A percentile compares a stretch with the other conserved stretches of the same genome.
These are phyloP conservation scores for Aureobasidium subglaciale DNA, from an alignment of 2,329 filamentous ascomycete species.

Conservation along the genomic window DNA sequence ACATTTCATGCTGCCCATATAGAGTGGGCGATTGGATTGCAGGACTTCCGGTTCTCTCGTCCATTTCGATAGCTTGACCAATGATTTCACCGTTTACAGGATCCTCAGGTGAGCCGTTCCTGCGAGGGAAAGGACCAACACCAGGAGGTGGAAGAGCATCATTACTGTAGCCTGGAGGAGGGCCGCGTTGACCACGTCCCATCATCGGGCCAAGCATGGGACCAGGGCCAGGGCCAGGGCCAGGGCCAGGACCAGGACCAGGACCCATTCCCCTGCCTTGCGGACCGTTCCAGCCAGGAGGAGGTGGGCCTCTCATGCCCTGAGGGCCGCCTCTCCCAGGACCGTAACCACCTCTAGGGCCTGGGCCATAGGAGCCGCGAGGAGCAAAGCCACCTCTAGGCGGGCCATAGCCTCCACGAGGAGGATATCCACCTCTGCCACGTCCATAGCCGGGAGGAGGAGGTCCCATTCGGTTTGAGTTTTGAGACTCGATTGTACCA, in stretches of 20 bases:
- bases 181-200: slow-evolving; percentile 34
- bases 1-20: slow-evolving; percentile 58
- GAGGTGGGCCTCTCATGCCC: slow-evolving; percentile 27
- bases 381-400: slow-evolving; percentile 38
- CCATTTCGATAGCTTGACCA: slow-evolving; percentile 73
- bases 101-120: slow-evolving; percentile 15
- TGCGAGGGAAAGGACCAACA: slow-evolving; percentile 12
- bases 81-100: slow-evolving; percentile 28
- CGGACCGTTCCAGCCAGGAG: slow-evolving; percentile 26
- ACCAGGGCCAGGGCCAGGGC: slow-evolving; percentile 18
- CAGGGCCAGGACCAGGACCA: slow-evolving; percentile 18
- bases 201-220: slow-evolving; percentile 31
- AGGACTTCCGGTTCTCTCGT: slow-evolving; percentile 56
- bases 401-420: slow-evolving; percentile 15
- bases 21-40: slow-evolving; percentile 18
- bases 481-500: slow-evolving; percentile 35
- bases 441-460: slow-evolving; percentile 22
- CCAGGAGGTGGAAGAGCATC: slow-evolving; percentile 25
- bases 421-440: slow-evolving; percentile 23
- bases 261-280: slow-evolving; percentile 31
- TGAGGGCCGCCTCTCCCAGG: slow-evolving; percentile 29
- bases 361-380: slow-evolving; percentile 47
- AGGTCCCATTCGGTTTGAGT: slow-evolving; percentile 28
- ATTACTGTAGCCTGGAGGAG: slow-evolving; percentile 30
- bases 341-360: slow-evolving; percentile 38